A percentile compares a stretch with the other conserved stretches of the same genome.
phyloP scores from a whole-genome alignment of 2,329 filamentous ascomycete species.

The Cercospora brassicicola region DNA sequence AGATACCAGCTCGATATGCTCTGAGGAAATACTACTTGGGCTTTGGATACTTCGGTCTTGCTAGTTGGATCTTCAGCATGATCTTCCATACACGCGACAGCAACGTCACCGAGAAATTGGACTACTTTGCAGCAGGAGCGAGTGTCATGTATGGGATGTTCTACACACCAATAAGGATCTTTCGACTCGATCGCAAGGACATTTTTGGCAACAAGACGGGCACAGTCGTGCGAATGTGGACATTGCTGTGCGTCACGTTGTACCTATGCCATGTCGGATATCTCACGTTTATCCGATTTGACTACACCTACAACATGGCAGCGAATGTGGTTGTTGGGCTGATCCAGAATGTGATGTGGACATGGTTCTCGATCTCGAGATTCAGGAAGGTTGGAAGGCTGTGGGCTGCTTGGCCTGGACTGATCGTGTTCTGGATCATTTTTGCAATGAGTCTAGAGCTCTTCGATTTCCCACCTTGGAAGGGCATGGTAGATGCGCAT shows the following conservation, averaged over 20 bases:
- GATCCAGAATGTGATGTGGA: slow-evolving; percentile 81
- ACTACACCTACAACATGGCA: slow-evolving; percentile 97
- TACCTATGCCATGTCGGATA: slow-evolving; percentile 80
- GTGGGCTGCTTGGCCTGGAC: slow-evolving; percentile 86
- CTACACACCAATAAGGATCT: slow-evolving; percentile 77
- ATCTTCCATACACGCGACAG: slow-evolving; percentile 93
- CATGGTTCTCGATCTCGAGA: slow-evolving; percentile 72
- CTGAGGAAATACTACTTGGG: slow-evolving; percentile 76
- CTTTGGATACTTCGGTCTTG: slow-evolving; percentile 78
- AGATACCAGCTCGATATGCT: slow-evolving; percentile 71
- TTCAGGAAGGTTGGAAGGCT: slow-evolving; percentile 69
- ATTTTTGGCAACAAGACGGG: slow-evolving; percentile 40
- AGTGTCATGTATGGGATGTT: slow-evolving; percentile 89
- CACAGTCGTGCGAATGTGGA: slow-evolving; percentile 71
- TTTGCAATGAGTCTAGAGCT: slow-evolving; percentile 94
- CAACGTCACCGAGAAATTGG: slow-evolving; percentile 80
- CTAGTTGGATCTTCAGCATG: slow-evolving; percentile 84
- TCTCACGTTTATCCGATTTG: slow-evolving; percentile 81
- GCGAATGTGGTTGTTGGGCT: slow-evolving; percentile 84
- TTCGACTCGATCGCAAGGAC: slow-evolving; percentile 68
- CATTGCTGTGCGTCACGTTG: slow-evolving; percentile 65
- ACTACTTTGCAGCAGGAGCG: slow-evolving; percentile 92
- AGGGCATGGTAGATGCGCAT: slow-evolving; percentile 85
- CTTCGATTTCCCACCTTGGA: slow-evolving; percentile 85
- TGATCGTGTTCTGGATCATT: slow-evolving; percentile 89